Conservation (phyloP, 108 stramenopile genomes). For the Nitzschia putrida region DNA sequence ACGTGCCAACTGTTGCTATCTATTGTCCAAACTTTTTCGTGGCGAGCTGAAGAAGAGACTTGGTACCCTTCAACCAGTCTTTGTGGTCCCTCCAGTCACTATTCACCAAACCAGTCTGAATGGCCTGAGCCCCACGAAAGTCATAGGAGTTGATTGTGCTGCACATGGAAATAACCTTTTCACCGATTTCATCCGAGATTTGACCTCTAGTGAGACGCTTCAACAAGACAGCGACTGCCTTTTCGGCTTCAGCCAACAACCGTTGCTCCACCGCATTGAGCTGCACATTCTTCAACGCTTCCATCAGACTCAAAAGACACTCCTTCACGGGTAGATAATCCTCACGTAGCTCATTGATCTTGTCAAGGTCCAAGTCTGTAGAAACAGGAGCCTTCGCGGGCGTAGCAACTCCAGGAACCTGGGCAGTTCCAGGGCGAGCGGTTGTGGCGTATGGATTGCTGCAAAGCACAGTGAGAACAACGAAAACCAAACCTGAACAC, state of each 20-base stretch:
- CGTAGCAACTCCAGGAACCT: conserved; percentile 34
- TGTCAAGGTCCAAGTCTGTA: conserved; percentile 53
- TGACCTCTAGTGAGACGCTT: conserved; percentile 71
- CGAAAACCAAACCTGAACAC: conserved; percentile 1
- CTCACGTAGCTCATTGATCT: conserved; percentile 42
- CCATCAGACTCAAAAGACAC: conserved; percentile 53
- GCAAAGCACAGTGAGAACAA: conserved; percentile 6
- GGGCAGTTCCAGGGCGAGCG: conserved; percentile 76
- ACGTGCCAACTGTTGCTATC: background rate
- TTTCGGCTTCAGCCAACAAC: conserved; percentile 75
- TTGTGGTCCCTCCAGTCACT: conserved; percentile 90
- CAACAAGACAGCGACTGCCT: conserved; percentile 72
- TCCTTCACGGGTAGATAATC: conserved; percentile 65
- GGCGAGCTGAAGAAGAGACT: conserved; percentile 85
- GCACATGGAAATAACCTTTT: conserved; percentile 51
- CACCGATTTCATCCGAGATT: conserved; percentile 57
- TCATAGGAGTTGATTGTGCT: conserved; percentile 58
- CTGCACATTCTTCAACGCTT: conserved; percentile 40
- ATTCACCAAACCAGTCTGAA: conserved; percentile 78
- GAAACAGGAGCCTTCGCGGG: conserved; percentile 62
- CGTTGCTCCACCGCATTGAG: conserved; percentile 68
- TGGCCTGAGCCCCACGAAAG: conserved; percentile 56
- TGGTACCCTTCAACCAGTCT: conserved; percentile 96
- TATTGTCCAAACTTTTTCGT: conserved; percentile 57
- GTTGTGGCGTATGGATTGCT: conserved; percentile 79